Evolutionary conservation across 805 yeast genomes (phyloP), one percentile per base, ranked within the genome.

Genomic region (Myxozyma sirexii): DNA sequence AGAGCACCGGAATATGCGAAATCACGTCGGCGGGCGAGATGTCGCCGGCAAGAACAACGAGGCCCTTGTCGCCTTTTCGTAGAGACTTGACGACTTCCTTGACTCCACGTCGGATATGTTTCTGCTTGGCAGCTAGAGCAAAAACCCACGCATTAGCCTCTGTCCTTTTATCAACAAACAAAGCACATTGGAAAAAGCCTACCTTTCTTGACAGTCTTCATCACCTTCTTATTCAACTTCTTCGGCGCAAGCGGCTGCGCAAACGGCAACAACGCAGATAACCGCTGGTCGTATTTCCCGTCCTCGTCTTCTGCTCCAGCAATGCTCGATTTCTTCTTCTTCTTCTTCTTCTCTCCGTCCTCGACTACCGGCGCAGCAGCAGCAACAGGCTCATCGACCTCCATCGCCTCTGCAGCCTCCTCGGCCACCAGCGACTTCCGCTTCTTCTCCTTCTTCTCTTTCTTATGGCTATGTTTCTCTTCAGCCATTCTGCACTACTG

Each of bases 61-160:
- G 81, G 55, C 99, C 99, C 77, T 94, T 94, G 75, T 92, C 98
- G 67, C 98, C 98, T 77, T 94, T 94, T 80, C 99, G 86, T 65
- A 94, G 82, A 23, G 98, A 94, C 79, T 94, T 94, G 70, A 93
- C 98, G 38, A 94, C 99, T 78, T 94, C 99, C 77, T 94, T 94
- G 58, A 94, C 98, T 75, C 99, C 99, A 78, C 99, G 85, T 79
- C 91, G 93, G 69, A 94, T 97, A 76, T 93, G 97, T 79, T 94
- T 94, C 66, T 97, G 96, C 79, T 94, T 94, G 55, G 98, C 91
- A 8, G 99, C 98, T 66, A 19, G 4, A 31, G 19, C 23, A n/a
- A 21, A 3, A 23, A 3, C 15, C 21, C 35, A 56, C 41, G n/a
- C n/a, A n/a, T n/a, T n/a, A n/a, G n/a, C n/a, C 27, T 42, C 29